A percentile compares a stretch with the other conserved stretches of the same genome.
These are phyloP conservation scores for Breviolum minutum DNA, from an alignment of 73 alveolate species.

Conservation along the genomic window DNA sequence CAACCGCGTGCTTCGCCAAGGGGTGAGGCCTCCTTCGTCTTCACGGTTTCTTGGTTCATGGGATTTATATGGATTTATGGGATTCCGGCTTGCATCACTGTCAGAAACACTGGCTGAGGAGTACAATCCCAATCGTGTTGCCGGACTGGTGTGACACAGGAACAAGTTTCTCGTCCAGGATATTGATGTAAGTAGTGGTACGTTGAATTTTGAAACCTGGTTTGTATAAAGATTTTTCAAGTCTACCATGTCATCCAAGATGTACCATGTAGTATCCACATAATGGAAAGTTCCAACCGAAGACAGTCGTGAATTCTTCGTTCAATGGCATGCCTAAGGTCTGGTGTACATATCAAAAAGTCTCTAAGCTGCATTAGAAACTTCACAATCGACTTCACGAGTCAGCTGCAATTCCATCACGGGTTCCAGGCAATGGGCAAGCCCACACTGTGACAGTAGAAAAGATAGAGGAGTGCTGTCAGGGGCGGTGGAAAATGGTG, in stretches of 20 bases:
- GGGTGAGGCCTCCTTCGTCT: constrained; percentile 58
- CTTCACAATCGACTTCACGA: background rate
- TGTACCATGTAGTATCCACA: too few species aligned
- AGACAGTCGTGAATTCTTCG: background rate
- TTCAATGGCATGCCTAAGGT: background rate
- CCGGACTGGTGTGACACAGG: constrained; percentile 94
- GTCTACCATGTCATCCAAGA: too few species aligned
- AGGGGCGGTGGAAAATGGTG: background rate
- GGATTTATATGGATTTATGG: background rate
- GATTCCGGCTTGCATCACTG: background rate
- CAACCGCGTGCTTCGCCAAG: constrained; percentile 88
- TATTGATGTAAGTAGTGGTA: background rate
- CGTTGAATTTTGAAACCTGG: background rate
- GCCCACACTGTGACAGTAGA: constrained; percentile 77
- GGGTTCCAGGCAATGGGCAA: constrained; percentile 49
- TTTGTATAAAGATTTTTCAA: too few species aligned
- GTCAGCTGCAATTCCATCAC: background rate
- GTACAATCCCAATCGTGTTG: constrained; percentile 74
- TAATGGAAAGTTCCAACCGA: background rate
- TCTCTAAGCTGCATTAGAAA: background rate
- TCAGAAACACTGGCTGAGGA: background rate
- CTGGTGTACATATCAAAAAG: constrained; percentile 92
- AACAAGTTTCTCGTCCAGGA: constrained; percentile 30
- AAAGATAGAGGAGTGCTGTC: constrained; percentile 42
- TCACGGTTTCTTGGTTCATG: background rate